These are phyloP conservation scores for Cutaneotrichosporon sp. DNA, from an alignment of 1,284 basidiomycete species.

Conservation along the genomic window DNA sequence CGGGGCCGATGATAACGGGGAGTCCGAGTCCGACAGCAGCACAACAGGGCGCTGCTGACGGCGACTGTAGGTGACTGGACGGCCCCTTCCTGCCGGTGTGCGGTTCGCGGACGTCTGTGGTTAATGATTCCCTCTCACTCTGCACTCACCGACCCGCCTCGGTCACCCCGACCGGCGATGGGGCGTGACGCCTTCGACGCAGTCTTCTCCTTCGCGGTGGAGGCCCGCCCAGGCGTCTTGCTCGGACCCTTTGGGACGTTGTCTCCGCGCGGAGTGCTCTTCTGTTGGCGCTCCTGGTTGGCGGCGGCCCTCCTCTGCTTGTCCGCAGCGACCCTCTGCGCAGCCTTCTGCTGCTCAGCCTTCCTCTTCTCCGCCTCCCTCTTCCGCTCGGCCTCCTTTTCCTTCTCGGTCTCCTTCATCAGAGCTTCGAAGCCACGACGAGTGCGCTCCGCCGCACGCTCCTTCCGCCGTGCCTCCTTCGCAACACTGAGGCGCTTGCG, in stretches of 20 bases:
- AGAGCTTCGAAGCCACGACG: slow-evolving; percentile 36
- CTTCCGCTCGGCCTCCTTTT: slow-evolving; percentile 4
- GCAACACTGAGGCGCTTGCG: slow-evolving; percentile 30
- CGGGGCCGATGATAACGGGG: slow-evolving; percentile 18
- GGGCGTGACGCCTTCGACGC: too few relatives aligned
- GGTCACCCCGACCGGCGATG: neutral
- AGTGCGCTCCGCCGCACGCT: slow-evolving; percentile 29
- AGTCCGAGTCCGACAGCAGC: slow-evolving; percentile 9
- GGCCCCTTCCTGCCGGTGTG: neutral
- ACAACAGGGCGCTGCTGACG: neutral
- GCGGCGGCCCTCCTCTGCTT: neutral
- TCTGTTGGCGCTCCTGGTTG: neutral
- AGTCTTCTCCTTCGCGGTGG: neutral
- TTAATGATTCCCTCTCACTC: too few relatives aligned
- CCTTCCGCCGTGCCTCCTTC: slow-evolving; percentile 30
- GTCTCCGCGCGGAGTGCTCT: neutral
- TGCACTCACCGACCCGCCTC: neutral
- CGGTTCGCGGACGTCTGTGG: neutral
- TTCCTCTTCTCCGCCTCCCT: slow-evolving; percentile 9
- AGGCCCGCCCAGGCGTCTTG: neutral
- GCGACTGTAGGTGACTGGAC: slow-evolving; percentile 18
- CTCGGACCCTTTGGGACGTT: neutral
- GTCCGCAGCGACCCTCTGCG: neutral
- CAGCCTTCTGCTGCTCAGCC: slow-evolving; percentile 2
- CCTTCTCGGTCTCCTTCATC: slow-evolving; percentile 21